Percentiles rank a stretch among this genome's conserved stretches.
Evolutionary conservation across 371 early-diverging fungal species (phyloP).

Genomic region (Mortierella sp.): DNA sequence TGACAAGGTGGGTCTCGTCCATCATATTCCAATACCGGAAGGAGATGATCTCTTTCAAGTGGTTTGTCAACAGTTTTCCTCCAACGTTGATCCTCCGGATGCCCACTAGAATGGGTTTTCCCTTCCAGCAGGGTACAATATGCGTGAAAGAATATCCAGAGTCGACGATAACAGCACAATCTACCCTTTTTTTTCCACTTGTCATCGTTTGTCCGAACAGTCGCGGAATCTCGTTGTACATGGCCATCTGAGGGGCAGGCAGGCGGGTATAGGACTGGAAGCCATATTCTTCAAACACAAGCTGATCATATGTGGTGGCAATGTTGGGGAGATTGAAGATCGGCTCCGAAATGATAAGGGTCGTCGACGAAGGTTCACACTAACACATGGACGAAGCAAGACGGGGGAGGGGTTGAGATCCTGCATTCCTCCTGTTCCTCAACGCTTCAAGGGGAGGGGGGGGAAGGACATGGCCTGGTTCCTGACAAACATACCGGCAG

Average conservation of each 20-base stretch:
- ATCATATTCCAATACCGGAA: constrained; percentile 93
- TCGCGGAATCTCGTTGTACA: constrained; percentile 63
- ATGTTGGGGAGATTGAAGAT: constrained; percentile 80
- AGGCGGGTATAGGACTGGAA: constrained; percentile 73
- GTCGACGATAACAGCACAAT: constrained; percentile 81
- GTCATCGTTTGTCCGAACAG: constrained; percentile 59
- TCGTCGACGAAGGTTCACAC: constrained; percentile 71
- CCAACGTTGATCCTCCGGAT: constrained; percentile 82
- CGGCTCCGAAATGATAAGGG: constrained; percentile 82
- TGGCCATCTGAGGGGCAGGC: constrained; percentile 59
- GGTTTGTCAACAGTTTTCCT: constrained; percentile 86
- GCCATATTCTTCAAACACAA: constrained; percentile 87
- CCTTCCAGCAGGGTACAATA: constrained; percentile 75
- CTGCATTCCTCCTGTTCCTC: too few relatives aligned
- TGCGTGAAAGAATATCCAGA: constrained; percentile 87
- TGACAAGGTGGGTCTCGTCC: constrained; percentile 88
- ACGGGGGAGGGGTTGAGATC: too few relatives aligned
- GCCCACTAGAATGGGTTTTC: constrained; percentile 64
- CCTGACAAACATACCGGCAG: constrained; percentile 57
- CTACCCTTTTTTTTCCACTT: constrained; percentile 58
- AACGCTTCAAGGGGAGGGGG: too few relatives aligned
- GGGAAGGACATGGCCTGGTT: not conserved
- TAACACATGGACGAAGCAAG: constrained; percentile 19
- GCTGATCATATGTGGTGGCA: constrained; percentile 79
- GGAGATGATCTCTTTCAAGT: constrained; percentile 88